A percentile compares a stretch with the other conserved stretches of the same genome.
Conservation (phyloP, 2,329 filamentous ascomycete species). For the Lasiodiplodia citricola region DNA sequence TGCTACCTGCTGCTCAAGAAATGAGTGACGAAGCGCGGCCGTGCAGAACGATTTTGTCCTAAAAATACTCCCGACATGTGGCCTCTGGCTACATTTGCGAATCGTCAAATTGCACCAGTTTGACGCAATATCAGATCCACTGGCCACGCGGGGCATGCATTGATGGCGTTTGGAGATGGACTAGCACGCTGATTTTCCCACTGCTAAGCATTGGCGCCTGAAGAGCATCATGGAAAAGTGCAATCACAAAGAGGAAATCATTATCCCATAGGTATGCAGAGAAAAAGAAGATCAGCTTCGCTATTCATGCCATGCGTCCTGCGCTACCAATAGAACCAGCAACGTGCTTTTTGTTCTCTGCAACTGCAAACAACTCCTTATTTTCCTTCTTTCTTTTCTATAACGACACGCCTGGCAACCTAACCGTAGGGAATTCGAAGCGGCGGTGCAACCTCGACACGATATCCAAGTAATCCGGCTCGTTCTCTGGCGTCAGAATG, state of each 20-base stretch:
- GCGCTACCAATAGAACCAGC: conserved; percentile 28
- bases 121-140: background rate
- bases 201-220: conserved; percentile 16
- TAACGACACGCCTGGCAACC: conserved; percentile 29
- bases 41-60: background rate
- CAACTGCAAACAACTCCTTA: conserved; percentile 22
- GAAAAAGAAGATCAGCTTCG: conserved; percentile 30
- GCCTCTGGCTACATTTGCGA: background rate
- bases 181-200: conserved; percentile 2
- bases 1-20: conserved; percentile 95
- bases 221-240: conserved; percentile 11
- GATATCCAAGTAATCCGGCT: conserved; percentile 79
- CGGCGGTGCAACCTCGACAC: conserved; percentile 74
- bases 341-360: conserved; percentile 32
- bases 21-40: conserved; percentile 49
- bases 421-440: conserved; percentile 71
- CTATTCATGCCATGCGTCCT: conserved; percentile 34
- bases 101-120: background rate
- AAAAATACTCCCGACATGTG: background rate
- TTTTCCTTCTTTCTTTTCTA: conserved; percentile 35
- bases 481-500: conserved; percentile 77
- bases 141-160: conserved; percentile 19
- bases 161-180: conserved; percentile 24
- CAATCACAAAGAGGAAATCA: background rate
- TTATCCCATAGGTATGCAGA: conserved; percentile 7